Evolutionary conservation across 768 basidiomycete genomes (phyloP), one percentile per base, ranked within the genome.

Genomic region (Lyophyllum decastes): DNA sequence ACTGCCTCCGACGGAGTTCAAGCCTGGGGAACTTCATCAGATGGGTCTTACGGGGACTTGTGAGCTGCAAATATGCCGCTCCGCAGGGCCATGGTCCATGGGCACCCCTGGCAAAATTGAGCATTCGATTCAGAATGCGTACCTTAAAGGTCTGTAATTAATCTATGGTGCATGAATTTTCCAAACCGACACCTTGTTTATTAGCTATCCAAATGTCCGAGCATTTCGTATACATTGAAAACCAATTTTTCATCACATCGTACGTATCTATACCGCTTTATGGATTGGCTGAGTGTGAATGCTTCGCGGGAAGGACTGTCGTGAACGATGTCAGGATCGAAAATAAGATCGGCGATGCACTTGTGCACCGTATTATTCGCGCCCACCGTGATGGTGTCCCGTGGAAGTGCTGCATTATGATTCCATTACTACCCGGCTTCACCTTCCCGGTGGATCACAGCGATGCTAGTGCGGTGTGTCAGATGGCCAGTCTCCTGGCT

Each of bases 211-310:
- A 95, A 67, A 77, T 91, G 66, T 95, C 94, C 24, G 94, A 98
- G 64, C 94, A 97, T 68, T 99, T 98, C 68, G 92, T 99, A 33
- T 99, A 99, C 75, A 97, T 99, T 61, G 96, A 98, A 70, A 94
- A 95, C 63, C 92, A 94, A 68, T 94, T 94, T 67, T 94, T 94
- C 72, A 91, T 94, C 61, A 88, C 90, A 1, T 92, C 90, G 92
- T 93, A 71, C 69, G 90, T 49, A 41, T 5, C 22, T 11, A 52
- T 21, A n/a, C 40, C 24, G 6, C 34, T 40, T 12, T 43, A 35
- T 35, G 38, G 49, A 43, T 40, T 26, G 17, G 30, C 33, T 35
- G 51, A 61, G 51, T 41, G 19, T 59, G 21, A 50, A 52, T 66
- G 52, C 53, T 57, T 52, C 52, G 41, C 45, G 57, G 48, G 34